These are phyloP conservation scores for Alternaria triticina DNA, from an alignment of 2,329 filamentous ascomycete genomes.

Conservation along the genomic window DNA sequence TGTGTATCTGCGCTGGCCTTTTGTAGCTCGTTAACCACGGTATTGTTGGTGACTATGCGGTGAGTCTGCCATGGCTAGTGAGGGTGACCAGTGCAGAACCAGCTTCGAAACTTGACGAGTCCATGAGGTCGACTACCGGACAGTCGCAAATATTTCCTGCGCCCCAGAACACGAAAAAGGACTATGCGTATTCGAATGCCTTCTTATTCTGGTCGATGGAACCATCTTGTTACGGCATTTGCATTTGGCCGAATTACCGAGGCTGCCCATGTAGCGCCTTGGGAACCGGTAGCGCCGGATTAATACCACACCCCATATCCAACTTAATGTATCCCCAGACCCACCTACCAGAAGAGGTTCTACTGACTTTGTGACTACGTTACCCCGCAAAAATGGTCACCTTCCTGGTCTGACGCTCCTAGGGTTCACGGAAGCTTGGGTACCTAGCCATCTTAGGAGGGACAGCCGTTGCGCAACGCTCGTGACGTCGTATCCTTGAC, in stretches of 20 bases:
- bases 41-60: not conserved
- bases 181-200: not conserved
- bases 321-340: conserved; percentile 15
- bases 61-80: not conserved
- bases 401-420: not conserved
- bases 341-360: not conserved
- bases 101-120: not conserved
- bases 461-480: not conserved
- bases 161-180: not conserved
- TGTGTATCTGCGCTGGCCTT: not conserved
- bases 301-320: conserved; percentile 9
- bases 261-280: not conserved
- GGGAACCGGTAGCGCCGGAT: conserved; percentile 4
- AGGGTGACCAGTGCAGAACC: not conserved
- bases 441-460: not conserved
- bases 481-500: not conserved
- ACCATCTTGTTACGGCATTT: not conserved
- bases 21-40: not conserved
- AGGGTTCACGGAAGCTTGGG: not conserved
- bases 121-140: not conserved
- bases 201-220: not conserved
- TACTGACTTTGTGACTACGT: not conserved
- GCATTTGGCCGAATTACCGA: conserved; percentile 13
- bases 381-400: not conserved
- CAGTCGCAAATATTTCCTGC: not conserved